Evolutionary conservation across 1,139 yeast genomes (phyloP).

Genomic region (Kodamaea fungicola): DNA sequence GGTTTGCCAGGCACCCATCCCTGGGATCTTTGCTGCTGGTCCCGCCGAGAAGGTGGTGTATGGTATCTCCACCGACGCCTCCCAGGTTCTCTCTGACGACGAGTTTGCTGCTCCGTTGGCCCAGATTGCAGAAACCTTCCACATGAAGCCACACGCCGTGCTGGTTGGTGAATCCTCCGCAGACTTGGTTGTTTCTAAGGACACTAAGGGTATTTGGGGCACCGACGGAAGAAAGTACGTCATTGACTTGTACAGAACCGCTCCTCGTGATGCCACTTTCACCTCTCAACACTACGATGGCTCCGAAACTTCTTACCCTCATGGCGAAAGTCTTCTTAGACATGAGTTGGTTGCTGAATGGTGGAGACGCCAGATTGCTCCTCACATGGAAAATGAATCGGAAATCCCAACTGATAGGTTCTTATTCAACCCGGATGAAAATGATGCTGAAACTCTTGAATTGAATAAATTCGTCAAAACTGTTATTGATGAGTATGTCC

Average conservation of each 20-base stretch:
- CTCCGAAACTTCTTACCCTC: constrained; percentile 65
- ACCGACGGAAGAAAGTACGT: constrained; percentile 82
- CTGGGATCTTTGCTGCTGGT: constrained; percentile 71
- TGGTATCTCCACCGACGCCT: constrained; percentile 68
- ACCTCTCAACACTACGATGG: constrained; percentile 51
- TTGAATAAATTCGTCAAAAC: constrained; percentile 62
- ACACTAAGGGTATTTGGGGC: constrained; percentile 82
- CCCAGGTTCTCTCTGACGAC: constrained; percentile 43
- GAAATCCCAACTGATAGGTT: constrained; percentile 56
- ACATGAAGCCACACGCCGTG: constrained; percentile 67
- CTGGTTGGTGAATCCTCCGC: constrained; percentile 30
- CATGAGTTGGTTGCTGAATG: constrained; percentile 88
- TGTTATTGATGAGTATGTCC: constrained; percentile 63
- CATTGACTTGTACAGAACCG: constrained; percentile 77
- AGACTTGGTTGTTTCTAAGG: constrained; percentile 63
- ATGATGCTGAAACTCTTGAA: constrained; percentile 46
- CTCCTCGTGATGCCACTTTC: constrained; percentile 82
- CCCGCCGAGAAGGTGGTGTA: constrained; percentile 53
- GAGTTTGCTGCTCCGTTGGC: constrained; percentile 54
- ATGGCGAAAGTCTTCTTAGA: constrained; percentile 72
- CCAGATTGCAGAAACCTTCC: constrained; percentile 70
- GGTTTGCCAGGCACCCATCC: constrained; percentile 93
- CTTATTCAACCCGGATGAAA: constrained; percentile 70
- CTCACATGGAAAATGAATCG: constrained; percentile 48
- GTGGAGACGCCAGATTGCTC: constrained; percentile 73